These are phyloP conservation scores for Suillus clintonianus DNA, from an alignment of 768 basidiomycete species.

Conservation along the genomic window DNA sequence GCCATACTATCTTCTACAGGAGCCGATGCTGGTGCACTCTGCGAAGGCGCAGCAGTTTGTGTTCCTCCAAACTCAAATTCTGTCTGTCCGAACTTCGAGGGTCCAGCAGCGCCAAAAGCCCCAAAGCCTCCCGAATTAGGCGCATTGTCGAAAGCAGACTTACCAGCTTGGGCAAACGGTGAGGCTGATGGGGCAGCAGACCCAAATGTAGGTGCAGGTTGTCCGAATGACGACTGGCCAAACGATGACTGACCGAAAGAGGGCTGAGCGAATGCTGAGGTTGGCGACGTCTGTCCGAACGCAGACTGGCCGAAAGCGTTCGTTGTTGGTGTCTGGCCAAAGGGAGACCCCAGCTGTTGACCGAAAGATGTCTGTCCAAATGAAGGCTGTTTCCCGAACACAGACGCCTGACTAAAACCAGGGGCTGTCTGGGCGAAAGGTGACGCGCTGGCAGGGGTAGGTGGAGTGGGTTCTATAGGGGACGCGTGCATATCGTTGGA, in stretches of 20 bases:
- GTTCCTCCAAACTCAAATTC: conserved; percentile 22
- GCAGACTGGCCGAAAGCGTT: conserved; percentile 23
- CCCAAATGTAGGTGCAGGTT: conserved; percentile 14
- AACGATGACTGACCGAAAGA: conserved; percentile 33
- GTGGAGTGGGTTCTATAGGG: conserved; percentile 22
- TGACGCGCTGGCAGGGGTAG: conserved; percentile 15
- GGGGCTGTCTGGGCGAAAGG: conserved; percentile 16
- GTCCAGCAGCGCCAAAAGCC: conserved; percentile 30
- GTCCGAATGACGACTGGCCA: conserved; percentile 30
- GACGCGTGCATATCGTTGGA: conserved; percentile 33
- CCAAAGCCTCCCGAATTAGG: conserved; percentile 31
- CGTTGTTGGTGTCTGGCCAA: conserved; percentile 33
- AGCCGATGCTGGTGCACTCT: conserved; percentile 6
- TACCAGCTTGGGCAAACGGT: conserved; percentile 18
- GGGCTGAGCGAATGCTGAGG: conserved; percentile 32
- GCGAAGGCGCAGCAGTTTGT: conserved; percentile 4
- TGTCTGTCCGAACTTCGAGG: conserved; percentile 34
- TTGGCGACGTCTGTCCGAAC: conserved; percentile 36
- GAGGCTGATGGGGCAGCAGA: conserved; percentile 12
- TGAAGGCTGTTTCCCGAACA: conserved; percentile 22
- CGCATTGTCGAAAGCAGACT: conserved; percentile 24
- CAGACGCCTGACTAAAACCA: conserved; percentile 37
- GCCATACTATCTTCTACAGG: conserved; percentile 33
- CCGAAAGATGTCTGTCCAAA: conserved; percentile 25
- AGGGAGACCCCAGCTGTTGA: conserved; percentile 31